phyloP scores from a whole-genome alignment of 129 eudicot genomes.

The Deinandra increscens region DNA sequence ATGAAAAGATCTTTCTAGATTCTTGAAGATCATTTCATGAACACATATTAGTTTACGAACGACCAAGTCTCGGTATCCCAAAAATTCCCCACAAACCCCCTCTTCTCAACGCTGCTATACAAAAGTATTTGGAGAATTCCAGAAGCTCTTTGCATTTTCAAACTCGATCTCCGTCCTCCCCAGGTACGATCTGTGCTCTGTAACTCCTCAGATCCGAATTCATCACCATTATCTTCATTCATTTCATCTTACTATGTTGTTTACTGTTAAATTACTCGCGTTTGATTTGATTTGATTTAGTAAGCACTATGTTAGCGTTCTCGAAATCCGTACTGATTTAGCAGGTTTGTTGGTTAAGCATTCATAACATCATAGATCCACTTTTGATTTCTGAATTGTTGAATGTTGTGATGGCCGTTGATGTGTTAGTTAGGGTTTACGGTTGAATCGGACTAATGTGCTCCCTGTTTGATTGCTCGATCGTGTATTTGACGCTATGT shows the following conservation, averaged over 20 bases:
- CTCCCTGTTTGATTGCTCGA: slow-evolving; percentile 11
- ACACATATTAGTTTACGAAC: neutral
- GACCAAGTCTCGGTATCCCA: slow-evolving; percentile 1
- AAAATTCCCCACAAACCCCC: slow-evolving; percentile 21
- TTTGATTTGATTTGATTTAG: slow-evolving; percentile 4
- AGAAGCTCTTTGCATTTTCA: slow-evolving; percentile 4
- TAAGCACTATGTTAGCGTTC: neutral
- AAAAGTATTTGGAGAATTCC: slow-evolving; percentile 2
- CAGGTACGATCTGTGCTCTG: slow-evolving; percentile 28
- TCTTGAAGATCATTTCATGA: slow-evolving; percentile 27
- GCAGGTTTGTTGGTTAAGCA: neutral
- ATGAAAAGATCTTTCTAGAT: slow-evolving; percentile 38
- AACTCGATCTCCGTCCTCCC: slow-evolving; percentile 10
- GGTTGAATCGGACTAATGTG: slow-evolving; percentile 15
- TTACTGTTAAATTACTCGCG: slow-evolving; percentile 2
- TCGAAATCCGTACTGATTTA: neutral
- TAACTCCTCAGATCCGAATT: slow-evolving; percentile 19
- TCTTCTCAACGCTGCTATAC: neutral
- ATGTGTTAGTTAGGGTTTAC: neutral
- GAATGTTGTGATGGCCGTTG: neutral
- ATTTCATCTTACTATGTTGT: neutral
- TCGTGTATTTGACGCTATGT: neutral
- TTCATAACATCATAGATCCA: neutral
- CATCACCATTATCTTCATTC: slow-evolving; percentile 3
- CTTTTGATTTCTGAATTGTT: slow-evolving; percentile 7